These are phyloP conservation scores for Colletotrichum gloeosporioides DNA, from an alignment of 2,329 filamentous ascomycete species.

Conservation along the genomic window DNA sequence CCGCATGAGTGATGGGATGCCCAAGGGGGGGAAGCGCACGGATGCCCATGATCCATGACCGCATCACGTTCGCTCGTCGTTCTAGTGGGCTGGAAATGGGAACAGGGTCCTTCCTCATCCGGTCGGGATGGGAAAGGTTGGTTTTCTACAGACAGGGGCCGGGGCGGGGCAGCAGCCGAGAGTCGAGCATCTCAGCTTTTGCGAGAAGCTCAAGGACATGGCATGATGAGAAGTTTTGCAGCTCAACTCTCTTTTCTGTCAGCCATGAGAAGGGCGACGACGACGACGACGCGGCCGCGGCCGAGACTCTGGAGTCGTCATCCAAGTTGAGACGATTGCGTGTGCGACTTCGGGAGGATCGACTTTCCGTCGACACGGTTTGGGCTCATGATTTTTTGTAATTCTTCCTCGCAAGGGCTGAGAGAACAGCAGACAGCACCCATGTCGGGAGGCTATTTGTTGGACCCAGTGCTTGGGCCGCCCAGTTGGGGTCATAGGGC, in stretches of 20 bases:
- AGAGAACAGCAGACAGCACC: background rate
- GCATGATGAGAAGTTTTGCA: constrained; percentile 1
- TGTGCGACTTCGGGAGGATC: constrained; percentile 3
- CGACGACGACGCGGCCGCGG: background rate
- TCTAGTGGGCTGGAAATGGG: constrained; percentile 2
- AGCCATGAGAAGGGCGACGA: background rate
- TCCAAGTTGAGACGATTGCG: constrained; percentile 16
- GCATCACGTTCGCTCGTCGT: constrained; percentile 11
- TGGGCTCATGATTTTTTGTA: background rate
- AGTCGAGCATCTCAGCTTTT: background rate
- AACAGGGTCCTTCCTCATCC: constrained; percentile 21
- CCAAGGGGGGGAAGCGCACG: background rate
- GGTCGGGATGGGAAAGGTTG: constrained; percentile 11
- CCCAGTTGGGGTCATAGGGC: constrained; percentile 6
- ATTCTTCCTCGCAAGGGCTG: background rate
- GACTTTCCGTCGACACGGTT: background rate
- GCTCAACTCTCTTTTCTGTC: background rate
- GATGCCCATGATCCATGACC: constrained; percentile 16
- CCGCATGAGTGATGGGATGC: constrained; percentile 11
- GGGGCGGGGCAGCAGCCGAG: background rate
- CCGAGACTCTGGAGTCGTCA: constrained; percentile 8
- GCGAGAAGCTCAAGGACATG: background rate
- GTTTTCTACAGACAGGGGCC: background rate
- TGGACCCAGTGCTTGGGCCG: constrained; percentile 10
- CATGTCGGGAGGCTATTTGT: constrained; percentile 17